A percentile compares a stretch with the other conserved stretches of the same genome.
Conservation (phyloP, 2,329 filamentous ascomycete genomes). For the Curvularia sp. region DNA sequence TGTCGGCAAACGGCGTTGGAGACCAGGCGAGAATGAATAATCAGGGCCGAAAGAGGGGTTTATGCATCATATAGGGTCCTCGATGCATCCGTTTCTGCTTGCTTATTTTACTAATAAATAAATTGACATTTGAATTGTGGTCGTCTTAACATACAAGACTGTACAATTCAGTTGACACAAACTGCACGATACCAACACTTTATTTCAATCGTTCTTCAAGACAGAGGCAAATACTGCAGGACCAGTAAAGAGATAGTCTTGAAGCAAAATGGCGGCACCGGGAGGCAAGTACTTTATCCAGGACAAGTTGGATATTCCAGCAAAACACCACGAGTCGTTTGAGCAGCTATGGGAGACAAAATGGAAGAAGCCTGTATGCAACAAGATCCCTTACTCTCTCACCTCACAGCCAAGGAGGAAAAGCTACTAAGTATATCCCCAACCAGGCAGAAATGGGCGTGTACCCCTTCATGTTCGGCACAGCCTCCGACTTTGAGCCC, state of each 20-base stretch:
- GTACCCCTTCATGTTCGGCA: slow-evolving; percentile 77
- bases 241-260: not conserved
- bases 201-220: not conserved
- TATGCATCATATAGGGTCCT: not conserved
- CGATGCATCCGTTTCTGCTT: not conserved
- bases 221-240: not conserved
- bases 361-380: slow-evolving; percentile 70
- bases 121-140: not conserved
- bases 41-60: not conserved
- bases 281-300: slow-evolving; percentile 56
- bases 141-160: not conserved
- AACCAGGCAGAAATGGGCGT: slow-evolving; percentile 61
- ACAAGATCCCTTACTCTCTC: not conserved
- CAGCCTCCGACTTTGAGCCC: slow-evolving; percentile 71
- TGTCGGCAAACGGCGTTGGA: not conserved
- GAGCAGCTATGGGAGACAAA: slow-evolving; percentile 72
- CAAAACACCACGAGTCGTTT: slow-evolving; percentile 57
- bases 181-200: not conserved
- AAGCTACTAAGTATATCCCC: not conserved
- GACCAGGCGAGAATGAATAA: not conserved
- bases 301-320: slow-evolving; percentile 52
- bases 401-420: not conserved
- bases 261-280: slow-evolving; percentile 50
- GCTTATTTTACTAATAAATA: not conserved
- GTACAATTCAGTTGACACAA: not conserved